Base-by-base conservation (phyloP, 441 rosid species). In the Pelargonium cotyledonis region DNA sequence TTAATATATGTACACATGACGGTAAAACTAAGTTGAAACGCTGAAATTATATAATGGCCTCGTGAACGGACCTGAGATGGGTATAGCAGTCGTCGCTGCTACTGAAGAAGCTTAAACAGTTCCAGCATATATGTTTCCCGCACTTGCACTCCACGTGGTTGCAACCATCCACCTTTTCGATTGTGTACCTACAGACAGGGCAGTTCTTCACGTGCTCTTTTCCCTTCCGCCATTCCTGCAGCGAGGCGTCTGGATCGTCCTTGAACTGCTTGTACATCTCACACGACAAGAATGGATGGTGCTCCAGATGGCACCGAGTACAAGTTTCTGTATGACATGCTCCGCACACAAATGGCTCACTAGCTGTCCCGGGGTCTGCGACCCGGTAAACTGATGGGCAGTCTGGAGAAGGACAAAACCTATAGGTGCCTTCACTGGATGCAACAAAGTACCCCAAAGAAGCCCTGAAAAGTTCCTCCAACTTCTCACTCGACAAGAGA, bases 321-420 rank as follows among this genome's bases (percentile, higher is more conserved):
- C 99, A 94, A 29, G 88, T 90, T 82, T 90, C 91, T 0, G 85
- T 76, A 67, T 75, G 81, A 76, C 97, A 95, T 6, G 95, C 92
- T 68, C 94, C 96, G 23, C 99, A 91, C 31, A 82, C 75, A 72
- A 87, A 94, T 29, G 84, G 89, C 49, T 82, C 89, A 0, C 79
- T 79, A 0, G 2, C 29, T 15, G 73, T 74, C 21, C 67, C 81
- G 23, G 79, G 73, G 21, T 72, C 85, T 12, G 93, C 83, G 14
- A 86, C 91, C 14, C 73, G 85, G 70, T 94, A 94, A 63, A 94
- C 78, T 1, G 94, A 88, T 21, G 91, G 94, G 78, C 97, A 91
- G 77, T 91, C 96, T 0, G 97, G 96, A 63, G 97, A 84, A 2
- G 99, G 89, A 83, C 97, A 95, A 70, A 91, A 95, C 79, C 88